Conservation (phyloP, 2,329 filamentous ascomycete species). For the Phyllosticta ampelicida region DNA sequence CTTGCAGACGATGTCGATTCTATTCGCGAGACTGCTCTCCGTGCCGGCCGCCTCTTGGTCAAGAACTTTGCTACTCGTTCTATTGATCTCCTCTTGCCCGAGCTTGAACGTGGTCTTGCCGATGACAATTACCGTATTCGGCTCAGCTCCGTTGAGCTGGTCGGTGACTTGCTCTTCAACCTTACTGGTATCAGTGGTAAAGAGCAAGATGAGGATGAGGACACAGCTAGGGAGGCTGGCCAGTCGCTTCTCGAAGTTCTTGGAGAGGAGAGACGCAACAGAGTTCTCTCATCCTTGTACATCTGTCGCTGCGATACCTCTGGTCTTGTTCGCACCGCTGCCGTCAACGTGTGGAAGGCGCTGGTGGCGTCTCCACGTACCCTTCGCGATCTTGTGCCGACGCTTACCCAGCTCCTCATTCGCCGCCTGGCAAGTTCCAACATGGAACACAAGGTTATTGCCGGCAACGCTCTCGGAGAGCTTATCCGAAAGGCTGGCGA, state of each 20-base stretch:
- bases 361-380: slow-evolving; percentile 84
- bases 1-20: slow-evolving; percentile 93
- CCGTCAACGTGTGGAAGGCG: slow-evolving; percentile 93
- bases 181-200: slow-evolving; percentile 82
- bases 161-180: slow-evolving; percentile 94
- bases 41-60: slow-evolving; percentile 84
- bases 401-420: slow-evolving; percentile 89
- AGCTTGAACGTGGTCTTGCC: slow-evolving; percentile 91
- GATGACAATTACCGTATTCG: slow-evolving; percentile 96
- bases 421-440: slow-evolving; percentile 87
- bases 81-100: slow-evolving; percentile 85
- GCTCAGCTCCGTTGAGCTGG: slow-evolving; percentile 94
- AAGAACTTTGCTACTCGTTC: slow-evolving; percentile 97
- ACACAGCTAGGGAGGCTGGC: slow-evolving; percentile 73
- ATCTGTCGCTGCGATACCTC: slow-evolving; percentile 97
- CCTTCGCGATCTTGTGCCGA: slow-evolving; percentile 90
- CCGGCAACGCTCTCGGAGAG: slow-evolving; percentile 91
- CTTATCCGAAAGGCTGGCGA: slow-evolving; percentile 96
- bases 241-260: slow-evolving; percentile 89
- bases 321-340: slow-evolving; percentile 76
- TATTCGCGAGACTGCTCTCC: slow-evolving; percentile 91
- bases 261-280: slow-evolving; percentile 92
- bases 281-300: slow-evolving; percentile 91
- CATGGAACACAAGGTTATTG: slow-evolving; percentile 98
- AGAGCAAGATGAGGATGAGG: slow-evolving; percentile 68